Conservation (phyloP, 805 yeast genomes). For the Candida ortonii region DNA sequence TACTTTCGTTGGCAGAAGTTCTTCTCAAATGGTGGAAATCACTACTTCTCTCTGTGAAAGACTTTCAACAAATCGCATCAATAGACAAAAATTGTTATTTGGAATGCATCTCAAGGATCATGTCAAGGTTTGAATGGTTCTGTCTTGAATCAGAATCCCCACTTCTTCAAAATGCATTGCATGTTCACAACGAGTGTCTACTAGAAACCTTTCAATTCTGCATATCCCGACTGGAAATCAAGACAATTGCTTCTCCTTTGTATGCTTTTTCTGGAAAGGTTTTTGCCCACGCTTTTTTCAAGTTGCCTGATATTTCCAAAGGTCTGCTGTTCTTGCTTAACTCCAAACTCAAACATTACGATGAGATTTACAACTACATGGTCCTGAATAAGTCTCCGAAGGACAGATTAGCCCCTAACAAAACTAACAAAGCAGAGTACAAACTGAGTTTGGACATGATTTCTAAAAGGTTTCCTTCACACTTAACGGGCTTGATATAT, state of each 20-base stretch:
- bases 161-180: slow-evolving; percentile 22
- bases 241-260: slow-evolving; percentile 51
- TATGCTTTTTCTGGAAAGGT: slow-evolving; percentile 70
- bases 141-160: slow-evolving; percentile 8
- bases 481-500: slow-evolving; percentile 23
- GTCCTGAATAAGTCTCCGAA: slow-evolving; percentile 18
- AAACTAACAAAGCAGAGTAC: slow-evolving; percentile 3
- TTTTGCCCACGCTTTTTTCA: slow-evolving; percentile 60
- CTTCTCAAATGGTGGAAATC: slow-evolving; percentile 54
- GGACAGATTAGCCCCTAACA: slow-evolving; percentile 5
- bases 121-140: slow-evolving; percentile 48
- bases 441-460: slow-evolving; percentile 11
- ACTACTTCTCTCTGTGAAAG: slow-evolving; percentile 34
- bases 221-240: slow-evolving; percentile 46
- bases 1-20: slow-evolving; percentile 9
- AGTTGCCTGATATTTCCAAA: slow-evolving; percentile 52
- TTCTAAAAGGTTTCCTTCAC: slow-evolving; percentile 22
- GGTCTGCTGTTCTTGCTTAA: slow-evolving; percentile 56
- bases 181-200: slow-evolving; percentile 36
- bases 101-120: slow-evolving; percentile 52
- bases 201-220: slow-evolving; percentile 53
- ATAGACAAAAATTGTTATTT: slow-evolving; percentile 51
- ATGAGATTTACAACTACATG: slow-evolving; percentile 24
- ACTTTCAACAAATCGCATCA: slow-evolving; percentile 36
- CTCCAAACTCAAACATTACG: slow-evolving; percentile 47